Evolutionary conservation across 2,329 filamentous ascomycete species (phyloP).

Genomic region (Beauveria varroae): DNA sequence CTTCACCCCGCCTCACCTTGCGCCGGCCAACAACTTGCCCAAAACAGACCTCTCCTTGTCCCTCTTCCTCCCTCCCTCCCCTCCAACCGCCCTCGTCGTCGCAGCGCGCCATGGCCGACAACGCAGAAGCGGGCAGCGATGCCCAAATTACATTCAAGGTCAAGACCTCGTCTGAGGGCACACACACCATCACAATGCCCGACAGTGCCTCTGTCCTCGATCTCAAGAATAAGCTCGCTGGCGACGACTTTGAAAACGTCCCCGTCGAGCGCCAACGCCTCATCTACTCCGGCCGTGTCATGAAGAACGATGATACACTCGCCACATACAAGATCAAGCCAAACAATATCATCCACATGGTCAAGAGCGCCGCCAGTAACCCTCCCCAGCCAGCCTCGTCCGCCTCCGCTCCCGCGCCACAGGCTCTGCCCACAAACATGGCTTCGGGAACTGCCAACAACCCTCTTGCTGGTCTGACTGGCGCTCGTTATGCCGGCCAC

Average conservation of each 20-base stretch:
- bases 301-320: constrained; percentile 89
- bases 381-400: constrained; percentile 36
- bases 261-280: constrained; percentile 83
- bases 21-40: constrained; percentile 10
- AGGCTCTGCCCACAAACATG: constrained; percentile 62
- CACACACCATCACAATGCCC: constrained; percentile 74
- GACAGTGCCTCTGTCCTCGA: constrained; percentile 71
- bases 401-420: constrained; percentile 33
- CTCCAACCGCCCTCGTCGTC: neutral
- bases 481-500: constrained; percentile 88
- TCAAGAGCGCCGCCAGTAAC: constrained; percentile 93
- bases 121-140: constrained; percentile 52
- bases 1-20: neutral
- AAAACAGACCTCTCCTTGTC: neutral
- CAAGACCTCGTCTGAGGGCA: constrained; percentile 89
- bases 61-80: neutral
- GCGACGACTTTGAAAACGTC: constrained; percentile 75
- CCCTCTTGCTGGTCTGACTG: constrained; percentile 81
- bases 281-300: constrained; percentile 93
- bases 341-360: constrained; percentile 91
- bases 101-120: constrained; percentile 54
- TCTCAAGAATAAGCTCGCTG: constrained; percentile 81
- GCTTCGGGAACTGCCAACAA: constrained; percentile 80
- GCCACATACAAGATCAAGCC: constrained; percentile 89
- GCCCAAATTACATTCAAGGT: constrained; percentile 89